These are phyloP conservation scores for Dujonia santamariae DNA, from an alignment of 1,139 yeast species.

Conservation along the genomic window DNA sequence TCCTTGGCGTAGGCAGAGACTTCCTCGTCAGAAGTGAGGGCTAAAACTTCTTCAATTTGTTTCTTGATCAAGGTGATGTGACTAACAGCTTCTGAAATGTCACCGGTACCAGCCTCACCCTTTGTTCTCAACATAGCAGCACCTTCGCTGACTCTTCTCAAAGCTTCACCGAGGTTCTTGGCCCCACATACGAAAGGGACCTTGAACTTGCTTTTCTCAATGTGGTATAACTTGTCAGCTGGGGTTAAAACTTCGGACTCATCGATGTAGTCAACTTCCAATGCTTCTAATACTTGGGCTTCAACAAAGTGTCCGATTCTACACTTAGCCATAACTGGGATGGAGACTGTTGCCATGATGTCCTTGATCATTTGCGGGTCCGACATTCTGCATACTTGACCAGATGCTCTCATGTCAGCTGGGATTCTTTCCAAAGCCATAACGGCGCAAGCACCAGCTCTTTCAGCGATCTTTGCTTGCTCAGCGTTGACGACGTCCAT, in stretches of 20 bases:
- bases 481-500: conserved; percentile 55
- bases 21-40: conserved; percentile 41
- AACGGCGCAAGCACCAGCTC: conserved; percentile 88
- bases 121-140: conserved; percentile 88
- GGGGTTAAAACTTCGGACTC: conserved; percentile 85
- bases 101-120: conserved; percentile 92
- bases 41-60: conserved; percentile 45
- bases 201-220: conserved; percentile 56
- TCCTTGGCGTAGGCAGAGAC: conserved; percentile 26
- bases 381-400: conserved; percentile 85
- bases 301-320: conserved; percentile 85
- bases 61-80: conserved; percentile 62
- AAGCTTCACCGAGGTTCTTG: conserved; percentile 78
- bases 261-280: conserved; percentile 78
- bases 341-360: conserved; percentile 70
- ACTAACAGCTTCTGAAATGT: conserved; percentile 80
- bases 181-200: conserved; percentile 90
- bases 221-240: conserved; percentile 71
- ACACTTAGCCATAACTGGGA: conserved; percentile 86
- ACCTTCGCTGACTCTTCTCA: conserved; percentile 78
- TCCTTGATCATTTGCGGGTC: conserved; percentile 80
- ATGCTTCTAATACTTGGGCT: conserved; percentile 73
- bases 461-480: conserved; percentile 64
- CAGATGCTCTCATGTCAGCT: conserved; percentile 81
- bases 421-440: conserved; percentile 89